Percentiles rank a stretch among this genome's conserved stretches.
Evolutionary conservation across 495 filamentous ascomycete species (phyloP).

Genomic region (Choiromyces venosus): DNA sequence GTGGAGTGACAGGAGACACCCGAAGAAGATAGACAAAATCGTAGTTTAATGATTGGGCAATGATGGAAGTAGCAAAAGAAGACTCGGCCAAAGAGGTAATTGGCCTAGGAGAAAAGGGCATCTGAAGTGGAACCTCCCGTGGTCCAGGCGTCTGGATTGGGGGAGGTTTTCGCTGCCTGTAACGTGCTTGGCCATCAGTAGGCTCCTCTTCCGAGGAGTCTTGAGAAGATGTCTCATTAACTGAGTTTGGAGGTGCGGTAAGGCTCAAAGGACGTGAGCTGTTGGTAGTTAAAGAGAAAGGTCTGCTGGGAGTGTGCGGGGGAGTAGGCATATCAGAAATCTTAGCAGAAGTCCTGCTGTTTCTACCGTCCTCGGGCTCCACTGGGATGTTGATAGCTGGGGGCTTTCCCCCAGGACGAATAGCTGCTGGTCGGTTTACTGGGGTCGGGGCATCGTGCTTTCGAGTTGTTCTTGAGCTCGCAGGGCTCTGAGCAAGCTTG

Average conservation of each 20-base stretch:
- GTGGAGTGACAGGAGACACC: constrained; percentile 26
- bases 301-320: constrained; percentile 31
- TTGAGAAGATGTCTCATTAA: constrained; percentile 6
- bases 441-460: constrained; percentile 21
- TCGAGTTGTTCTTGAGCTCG: constrained; percentile 8
- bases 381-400: constrained; percentile 27
- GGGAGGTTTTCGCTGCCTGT: constrained; percentile 22
- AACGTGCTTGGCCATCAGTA: constrained; percentile 9
- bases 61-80: constrained; percentile 42
- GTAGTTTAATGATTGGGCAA: constrained; percentile 41
- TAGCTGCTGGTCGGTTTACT: constrained; percentile 6
- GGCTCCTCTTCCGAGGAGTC: background rate
- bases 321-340: constrained; percentile 34
- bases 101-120: constrained; percentile 29
- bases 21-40: constrained; percentile 43
- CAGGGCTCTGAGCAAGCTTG: background rate
- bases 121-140: constrained; percentile 28
- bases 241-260: constrained; percentile 12
- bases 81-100: constrained; percentile 41
- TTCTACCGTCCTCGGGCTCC: constrained; percentile 20
- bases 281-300: constrained; percentile 27
- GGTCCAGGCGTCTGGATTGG: constrained; percentile 17
- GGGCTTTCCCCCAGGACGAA: constrained; percentile 12
- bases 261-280: constrained; percentile 20
- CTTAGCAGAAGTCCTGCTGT: constrained; percentile 30